Percentiles rank a stretch among this genome's conserved stretches.
phyloP scores from a whole-genome alignment of 345 rosid species.

The Erucastrum elatum region DNA sequence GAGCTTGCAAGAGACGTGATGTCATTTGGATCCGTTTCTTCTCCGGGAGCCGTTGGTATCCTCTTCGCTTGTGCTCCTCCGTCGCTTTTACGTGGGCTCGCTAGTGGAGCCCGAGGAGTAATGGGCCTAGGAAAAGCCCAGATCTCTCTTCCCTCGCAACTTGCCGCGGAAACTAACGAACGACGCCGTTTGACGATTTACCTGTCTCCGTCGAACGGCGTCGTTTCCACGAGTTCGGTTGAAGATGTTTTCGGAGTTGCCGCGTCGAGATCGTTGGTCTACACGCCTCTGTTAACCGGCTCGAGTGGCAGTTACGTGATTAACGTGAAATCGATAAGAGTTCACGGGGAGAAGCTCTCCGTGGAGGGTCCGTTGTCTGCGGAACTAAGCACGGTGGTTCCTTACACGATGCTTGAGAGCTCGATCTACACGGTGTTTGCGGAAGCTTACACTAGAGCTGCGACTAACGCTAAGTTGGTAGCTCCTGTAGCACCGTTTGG shows the following conservation, averaged over 20 bases:
- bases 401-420: constrained; percentile 68
- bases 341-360: constrained; percentile 46
- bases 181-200: constrained; percentile 51
- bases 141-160: constrained; percentile 58
- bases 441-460: constrained; percentile 50
- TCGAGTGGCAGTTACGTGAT: constrained; percentile 50
- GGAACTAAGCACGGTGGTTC: constrained; percentile 58
- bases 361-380: constrained; percentile 38
- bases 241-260: constrained; percentile 43
- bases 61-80: constrained; percentile 50
- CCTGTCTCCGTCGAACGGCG: constrained; percentile 53
- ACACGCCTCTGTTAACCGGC: constrained; percentile 52
- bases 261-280: constrained; percentile 46
- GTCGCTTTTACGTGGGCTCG: constrained; percentile 49
- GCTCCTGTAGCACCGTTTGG: constrained; percentile 60
- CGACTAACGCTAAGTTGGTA: constrained; percentile 43
- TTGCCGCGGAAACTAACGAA: constrained; percentile 41
- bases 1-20: constrained; percentile 51
- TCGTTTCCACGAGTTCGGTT: constrained; percentile 40
- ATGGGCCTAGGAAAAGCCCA: constrained; percentile 66
- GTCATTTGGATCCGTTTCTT: constrained; percentile 42
- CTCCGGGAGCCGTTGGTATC: constrained; percentile 35
- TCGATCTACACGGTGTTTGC: constrained; percentile 49
- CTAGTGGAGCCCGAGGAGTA: constrained; percentile 52
- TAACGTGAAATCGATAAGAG: constrained; percentile 54